Conservation (phyloP, 768 basidiomycete genomes). For the Hygrophoropsis aurantiaca region DNA sequence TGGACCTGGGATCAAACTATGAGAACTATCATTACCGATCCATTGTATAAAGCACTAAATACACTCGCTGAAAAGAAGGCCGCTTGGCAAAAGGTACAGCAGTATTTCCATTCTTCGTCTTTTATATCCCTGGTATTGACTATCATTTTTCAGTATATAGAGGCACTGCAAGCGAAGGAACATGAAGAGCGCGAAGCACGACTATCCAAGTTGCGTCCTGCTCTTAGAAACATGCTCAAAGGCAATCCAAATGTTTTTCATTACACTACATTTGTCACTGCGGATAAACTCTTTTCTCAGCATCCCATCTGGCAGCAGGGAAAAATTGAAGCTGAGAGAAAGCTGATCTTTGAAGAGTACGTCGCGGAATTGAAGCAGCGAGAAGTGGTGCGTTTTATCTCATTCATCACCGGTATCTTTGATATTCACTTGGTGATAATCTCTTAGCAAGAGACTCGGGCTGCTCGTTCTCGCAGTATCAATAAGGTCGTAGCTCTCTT, state of each 20-base stretch:
- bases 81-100: slow-evolving; percentile 85
- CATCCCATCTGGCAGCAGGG: slow-evolving; percentile 93
- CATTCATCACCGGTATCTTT: slow-evolving; percentile 4
- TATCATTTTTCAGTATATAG: slow-evolving; percentile 64
- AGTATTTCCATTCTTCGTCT: background rate
- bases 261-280: slow-evolving; percentile 88
- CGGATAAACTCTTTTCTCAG: slow-evolving; percentile 80
- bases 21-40: slow-evolving; percentile 97
- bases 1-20: slow-evolving; percentile 99
- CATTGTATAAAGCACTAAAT: slow-evolving; percentile 91
- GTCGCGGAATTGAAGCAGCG: slow-evolving; percentile 80
- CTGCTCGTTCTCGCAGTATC: slow-evolving; percentile 75
- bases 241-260: slow-evolving; percentile 88
- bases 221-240: slow-evolving; percentile 81
- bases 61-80: slow-evolving; percentile 94
- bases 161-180: slow-evolving; percentile 74
- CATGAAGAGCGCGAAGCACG: slow-evolving; percentile 84
- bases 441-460: slow-evolving; percentile 73
- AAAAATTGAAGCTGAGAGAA: slow-evolving; percentile 81
- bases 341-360: slow-evolving; percentile 89
- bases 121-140: slow-evolving; percentile 8
- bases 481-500: slow-evolving; percentile 82
- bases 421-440: slow-evolving; percentile 7
- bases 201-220: slow-evolving; percentile 83
- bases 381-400: slow-evolving; percentile 69